phyloP scores from a whole-genome alignment of 2,329 filamentous ascomycete genomes.

The Diaporthe helianthi region DNA sequence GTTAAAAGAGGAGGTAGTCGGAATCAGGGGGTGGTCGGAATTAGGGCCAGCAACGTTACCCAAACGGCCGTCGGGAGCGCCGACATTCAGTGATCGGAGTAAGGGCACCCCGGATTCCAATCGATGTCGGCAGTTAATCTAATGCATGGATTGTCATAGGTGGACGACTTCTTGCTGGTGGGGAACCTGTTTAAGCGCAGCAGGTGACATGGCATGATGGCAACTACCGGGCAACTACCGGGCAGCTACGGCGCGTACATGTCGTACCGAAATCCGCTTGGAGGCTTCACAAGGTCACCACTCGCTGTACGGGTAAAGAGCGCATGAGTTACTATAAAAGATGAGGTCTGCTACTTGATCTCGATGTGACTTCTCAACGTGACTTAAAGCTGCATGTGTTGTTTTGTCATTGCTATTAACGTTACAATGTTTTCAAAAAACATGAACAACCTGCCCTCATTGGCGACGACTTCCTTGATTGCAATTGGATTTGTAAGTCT shows the following conservation, averaged over 20 bases:
- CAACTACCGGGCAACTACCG: no score
- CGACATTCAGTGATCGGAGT: no score
- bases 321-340: not conserved
- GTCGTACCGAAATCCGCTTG: conserved; percentile 2
- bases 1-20: no score
- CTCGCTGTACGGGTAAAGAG: not conserved
- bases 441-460: not conserved
- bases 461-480: not conserved
- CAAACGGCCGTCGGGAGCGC: no score
- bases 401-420: not conserved
- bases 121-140: conserved; percentile 7
- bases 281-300: no score
- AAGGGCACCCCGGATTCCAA: not conserved
- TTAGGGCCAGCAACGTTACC: no score
- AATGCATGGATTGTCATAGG: not conserved
- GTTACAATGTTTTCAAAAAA: not conserved
- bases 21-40: no score
- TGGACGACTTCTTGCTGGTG: not conserved
- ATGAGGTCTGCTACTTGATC: no score
- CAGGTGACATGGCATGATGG: not conserved
- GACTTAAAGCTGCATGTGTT: not conserved
- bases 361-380: not conserved
- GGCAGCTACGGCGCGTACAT: not conserved
- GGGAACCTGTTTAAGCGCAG: not conserved
- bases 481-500: not conserved